Evolutionary conservation across 139 green algal genomes (phyloP), one percentile per base, ranked within the genome.

Genomic region (Pleodorina starrii): DNA sequence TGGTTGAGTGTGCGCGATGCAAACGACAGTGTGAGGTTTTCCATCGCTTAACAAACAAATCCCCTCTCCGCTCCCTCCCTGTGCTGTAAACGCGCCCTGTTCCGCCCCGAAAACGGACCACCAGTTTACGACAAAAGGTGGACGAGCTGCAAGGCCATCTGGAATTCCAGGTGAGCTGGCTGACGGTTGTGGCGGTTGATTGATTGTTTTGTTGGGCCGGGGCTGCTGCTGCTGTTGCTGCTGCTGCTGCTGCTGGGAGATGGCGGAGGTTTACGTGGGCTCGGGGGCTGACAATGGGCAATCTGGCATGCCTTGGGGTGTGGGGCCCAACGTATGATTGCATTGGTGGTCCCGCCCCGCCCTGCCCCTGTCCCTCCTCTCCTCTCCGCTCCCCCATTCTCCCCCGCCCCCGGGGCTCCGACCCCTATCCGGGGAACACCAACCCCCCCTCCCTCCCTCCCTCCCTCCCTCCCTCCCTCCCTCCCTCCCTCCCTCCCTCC

Each of bases 101-200:
- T 12, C 7, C 9, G 54, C 54, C 29, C 54, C 54, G 54, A 66
- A 66, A 66, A 21, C 46, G n/a, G n/a, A n/a, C n/a, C n/a, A n/a
- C 19, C 76, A 84, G 80, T 29, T 59, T 87, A 29, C 60, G 21
- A 11, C 81, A 69, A 32, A 86, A 86, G 54, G 63, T 48, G n/a
- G 40, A 48, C 0, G 81, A 87, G 81, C 81, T 87, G 81, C 42
- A 87, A 59, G 60, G 60, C 11, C 81, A 87, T 43, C 63, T 87
- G n/a, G 81, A 87, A 60, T 79, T 50, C 57, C 80, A 87, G 80
- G 80, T 87, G 21, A 60, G 17, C 5, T 50, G 9, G 44, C 12
- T 43, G 32, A 27, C 35, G 2, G 68, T 48, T 48, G 5, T 9
- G 5, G 35, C 35, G 32, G 25, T 48, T 9, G 68, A 32, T 32